These are phyloP conservation scores for Fusarium sp. DNA, from an alignment of 2,329 filamentous ascomycete species.

Conservation along the genomic window DNA sequence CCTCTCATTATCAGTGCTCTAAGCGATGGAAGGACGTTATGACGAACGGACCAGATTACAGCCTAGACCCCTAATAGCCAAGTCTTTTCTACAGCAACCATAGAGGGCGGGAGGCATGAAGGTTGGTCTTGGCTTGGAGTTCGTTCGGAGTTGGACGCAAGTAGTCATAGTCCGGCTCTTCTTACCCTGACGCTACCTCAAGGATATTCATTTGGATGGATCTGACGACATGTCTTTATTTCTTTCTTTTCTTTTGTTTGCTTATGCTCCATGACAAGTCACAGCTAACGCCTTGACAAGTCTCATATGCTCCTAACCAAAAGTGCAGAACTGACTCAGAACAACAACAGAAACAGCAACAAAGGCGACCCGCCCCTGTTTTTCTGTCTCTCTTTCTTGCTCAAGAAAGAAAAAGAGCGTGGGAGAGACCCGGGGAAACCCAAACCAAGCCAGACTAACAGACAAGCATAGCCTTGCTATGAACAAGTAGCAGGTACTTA, in stretches of 20 bases:
- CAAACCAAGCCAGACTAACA: constrained; percentile 10
- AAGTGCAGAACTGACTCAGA: background rate
- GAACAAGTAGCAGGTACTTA: constrained; percentile 17
- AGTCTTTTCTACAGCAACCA: background rate
- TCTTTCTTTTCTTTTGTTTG: constrained; percentile 24
- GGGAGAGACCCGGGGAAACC: constrained; percentile 8
- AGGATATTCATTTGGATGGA: constrained; percentile 18
- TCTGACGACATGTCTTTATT: constrained; percentile 1
- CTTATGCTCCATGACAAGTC: constrained; percentile 16
- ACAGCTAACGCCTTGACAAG: constrained; percentile 12
- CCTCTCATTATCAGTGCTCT: constrained; percentile 8
- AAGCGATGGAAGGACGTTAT: constrained; percentile 9
- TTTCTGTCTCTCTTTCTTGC: background rate
- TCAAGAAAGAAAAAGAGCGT: background rate
- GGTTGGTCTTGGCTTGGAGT: background rate
- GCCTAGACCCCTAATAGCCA: background rate
- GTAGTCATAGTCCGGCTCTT: constrained; percentile 2
- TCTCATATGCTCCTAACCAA: background rate
- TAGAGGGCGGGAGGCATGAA: background rate
- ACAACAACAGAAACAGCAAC: background rate
- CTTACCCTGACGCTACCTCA: constrained; percentile 12
- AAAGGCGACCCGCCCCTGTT: constrained; percentile 16
- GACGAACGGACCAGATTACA: background rate
- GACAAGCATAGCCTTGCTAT: background rate
- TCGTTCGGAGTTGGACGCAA: background rate